Base-by-base conservation (phyloP, 345 rosid species). In the Erysimum cheiranthoides region DNA sequence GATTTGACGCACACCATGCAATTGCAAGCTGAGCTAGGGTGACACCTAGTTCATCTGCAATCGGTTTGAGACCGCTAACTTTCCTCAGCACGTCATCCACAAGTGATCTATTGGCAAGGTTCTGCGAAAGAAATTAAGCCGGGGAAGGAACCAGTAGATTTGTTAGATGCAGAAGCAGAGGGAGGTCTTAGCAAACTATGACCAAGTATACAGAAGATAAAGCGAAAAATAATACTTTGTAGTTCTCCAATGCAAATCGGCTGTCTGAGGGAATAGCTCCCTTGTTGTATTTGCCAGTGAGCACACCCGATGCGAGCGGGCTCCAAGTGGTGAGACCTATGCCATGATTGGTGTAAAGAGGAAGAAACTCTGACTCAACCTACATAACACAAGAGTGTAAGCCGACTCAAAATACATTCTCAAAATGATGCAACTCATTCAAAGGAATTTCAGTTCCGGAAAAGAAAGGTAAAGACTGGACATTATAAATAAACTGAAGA, bases 1-100 rank as follows among this genome's bases (percentile, higher is more conserved):
- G 98, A 80, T 95, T 95, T 50, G 91, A 82, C 72, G 99, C 99
- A 82, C 98, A 95, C 99, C 99, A 95, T 4, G 98, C 99, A 76
- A 95, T 90, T 10, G 98, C 89, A 69, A 95, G 96, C 81, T 95
- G 99, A 82, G 99, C 88, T 61, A 90, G 82, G 16, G 98, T 84
- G 35, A 92, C 98, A 57, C 98, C 99, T 32, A 95, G 89, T 78
- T 95, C 99, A 84, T 95, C 99, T 25, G 99, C 98, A 77, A 95
- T 88, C 21, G 98, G 98, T 84, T 95, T 95, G 79, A 95, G 85
- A 46, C 89, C 96, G 54, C 89, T 88, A 12, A 93, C 98, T 85
- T 95, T 95, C 81, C 68, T 90, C 88, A 93, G 83, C 76, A 89
- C 94, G 63, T 95, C 98, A 83, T 95, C 99, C 40, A 87, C 88